Conservation (phyloP, 257 asterid species). For the Phtheirospermum japonicum region DNA sequence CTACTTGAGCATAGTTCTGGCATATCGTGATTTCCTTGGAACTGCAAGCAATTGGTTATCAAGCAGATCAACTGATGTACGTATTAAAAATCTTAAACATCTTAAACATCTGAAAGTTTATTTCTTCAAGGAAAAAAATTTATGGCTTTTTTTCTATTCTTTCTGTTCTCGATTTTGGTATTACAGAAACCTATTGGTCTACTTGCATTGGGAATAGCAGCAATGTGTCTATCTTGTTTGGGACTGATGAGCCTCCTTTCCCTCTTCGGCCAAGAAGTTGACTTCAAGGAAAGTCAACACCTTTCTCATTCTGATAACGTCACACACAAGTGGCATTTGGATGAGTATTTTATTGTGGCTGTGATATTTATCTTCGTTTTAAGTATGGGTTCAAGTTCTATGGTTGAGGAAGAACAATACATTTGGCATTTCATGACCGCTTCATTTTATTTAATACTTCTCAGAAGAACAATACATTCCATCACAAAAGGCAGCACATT, state of each 20-base stretch:
- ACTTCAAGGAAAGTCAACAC: constrained; percentile 29
- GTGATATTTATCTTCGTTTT: constrained; percentile 44
- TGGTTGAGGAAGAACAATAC: constrained; percentile 93
- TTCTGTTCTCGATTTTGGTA: constrained; percentile 23
- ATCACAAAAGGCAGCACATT: constrained; percentile 25
- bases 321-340: constrained; percentile 52
- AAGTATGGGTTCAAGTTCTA: constrained; percentile 96
- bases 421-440: constrained; percentile 79
- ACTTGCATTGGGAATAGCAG: constrained; percentile 62
- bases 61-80: constrained; percentile 83
- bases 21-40: constrained; percentile 58
- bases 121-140: constrained; percentile 23
- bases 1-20: constrained; percentile 36
- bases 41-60: constrained; percentile 80
- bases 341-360: constrained; percentile 44
- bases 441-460: constrained; percentile 60
- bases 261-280: constrained; percentile 38
- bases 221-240: constrained; percentile 67
- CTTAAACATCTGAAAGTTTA: constrained; percentile 19
- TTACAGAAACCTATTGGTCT: constrained; percentile 65
- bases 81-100: constrained; percentile 23
- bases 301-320: constrained; percentile 25
- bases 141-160: constrained; percentile 4
- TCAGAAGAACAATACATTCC: constrained; percentile 56
- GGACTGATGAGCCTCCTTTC: constrained; percentile 50